A percentile compares a stretch with the other conserved stretches of the same genome.
Conservation (phyloP, 129 eudicot genomes). For the Flaveria trinervia region DNA sequence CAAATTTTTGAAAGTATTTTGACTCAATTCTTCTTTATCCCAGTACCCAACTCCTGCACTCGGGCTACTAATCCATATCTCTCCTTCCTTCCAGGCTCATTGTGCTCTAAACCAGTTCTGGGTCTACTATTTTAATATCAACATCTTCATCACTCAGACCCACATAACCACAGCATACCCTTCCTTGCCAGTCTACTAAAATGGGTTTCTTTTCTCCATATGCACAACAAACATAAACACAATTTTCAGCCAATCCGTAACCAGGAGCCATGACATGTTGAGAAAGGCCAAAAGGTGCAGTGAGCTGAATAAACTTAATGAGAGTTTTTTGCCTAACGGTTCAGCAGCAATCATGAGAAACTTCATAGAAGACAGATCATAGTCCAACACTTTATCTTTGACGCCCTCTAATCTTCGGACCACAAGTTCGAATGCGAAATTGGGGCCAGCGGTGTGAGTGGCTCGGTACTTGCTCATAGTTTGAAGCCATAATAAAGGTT, state of each 20-base stretch:
- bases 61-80: constrained; percentile 79
- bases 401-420: constrained; percentile 63
- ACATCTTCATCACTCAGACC: constrained; percentile 46
- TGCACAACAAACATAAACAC: constrained; percentile 84
- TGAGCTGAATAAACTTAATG: constrained; percentile 61
- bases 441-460: constrained; percentile 91
- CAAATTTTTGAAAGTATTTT: constrained; percentile 53
- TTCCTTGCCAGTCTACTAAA: constrained; percentile 83
- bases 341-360: constrained; percentile 91
- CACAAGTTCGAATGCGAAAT: constrained; percentile 75
- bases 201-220: constrained; percentile 75
- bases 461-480: constrained; percentile 67
- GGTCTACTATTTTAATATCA: constrained; percentile 60
- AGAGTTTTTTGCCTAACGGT: constrained; percentile 74
- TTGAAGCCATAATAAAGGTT: constrained; percentile 77
- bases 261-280: constrained; percentile 85
- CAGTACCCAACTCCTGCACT: constrained; percentile 91
- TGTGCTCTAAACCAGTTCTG: constrained; percentile 58
- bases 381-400: constrained; percentile 47
- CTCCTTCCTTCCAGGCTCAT: constrained; percentile 69
- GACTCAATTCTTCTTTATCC: constrained; percentile 62
- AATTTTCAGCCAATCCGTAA: constrained; percentile 86
- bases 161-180: constrained; percentile 80
- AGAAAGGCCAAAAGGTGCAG: constrained; percentile 70
- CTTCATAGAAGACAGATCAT: constrained; percentile 70